Percentiles rank a stretch among this genome's conserved stretches.
Conservation (phyloP, 2,329 filamentous ascomycete species). For the Teratosphaeria pseudoeucalypti region DNA sequence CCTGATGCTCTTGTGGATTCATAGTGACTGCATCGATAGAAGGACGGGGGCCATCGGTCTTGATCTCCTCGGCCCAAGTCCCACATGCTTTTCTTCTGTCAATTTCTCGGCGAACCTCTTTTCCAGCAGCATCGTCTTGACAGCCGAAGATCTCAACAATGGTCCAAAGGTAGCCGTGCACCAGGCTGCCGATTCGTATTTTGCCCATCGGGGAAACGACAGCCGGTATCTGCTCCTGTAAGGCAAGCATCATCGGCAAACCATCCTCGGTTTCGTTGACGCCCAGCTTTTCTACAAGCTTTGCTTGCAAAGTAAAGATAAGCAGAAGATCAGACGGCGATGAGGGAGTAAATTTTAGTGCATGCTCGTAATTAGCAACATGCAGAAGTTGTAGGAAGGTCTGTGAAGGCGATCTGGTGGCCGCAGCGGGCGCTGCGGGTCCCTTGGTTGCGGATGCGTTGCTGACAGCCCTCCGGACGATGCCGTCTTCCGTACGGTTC, state of each 20-base stretch:
- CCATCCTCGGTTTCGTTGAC: slow-evolving; percentile 72
- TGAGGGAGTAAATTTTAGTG: slow-evolving; percentile 56
- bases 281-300: slow-evolving; percentile 65
- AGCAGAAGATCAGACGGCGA: slow-evolving; percentile 56
- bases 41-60: not conserved
- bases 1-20: slow-evolving; percentile 24
- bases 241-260: slow-evolving; percentile 75
- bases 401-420: slow-evolving; percentile 32
- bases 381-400: slow-evolving; percentile 72
- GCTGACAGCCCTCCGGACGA: slow-evolving; percentile 56
- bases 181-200: slow-evolving; percentile 69
- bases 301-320: slow-evolving; percentile 65
- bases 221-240: slow-evolving; percentile 73
- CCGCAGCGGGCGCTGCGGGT: slow-evolving; percentile 39
- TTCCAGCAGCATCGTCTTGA: slow-evolving; percentile 53
- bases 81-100: slow-evolving; percentile 59
- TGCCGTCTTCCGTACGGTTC: slow-evolving; percentile 21
- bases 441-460: slow-evolving; percentile 42
- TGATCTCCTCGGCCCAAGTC: slow-evolving; percentile 67
- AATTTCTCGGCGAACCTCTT: slow-evolving; percentile 66
- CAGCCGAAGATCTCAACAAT: slow-evolving; percentile 69
- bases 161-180: slow-evolving; percentile 81
- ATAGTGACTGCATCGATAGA: not conserved
- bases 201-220: slow-evolving; percentile 58
- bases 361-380: slow-evolving; percentile 80